Base-by-base conservation (phyloP, 441 rosid genomes). In the Gossypium davidsonii region DNA sequence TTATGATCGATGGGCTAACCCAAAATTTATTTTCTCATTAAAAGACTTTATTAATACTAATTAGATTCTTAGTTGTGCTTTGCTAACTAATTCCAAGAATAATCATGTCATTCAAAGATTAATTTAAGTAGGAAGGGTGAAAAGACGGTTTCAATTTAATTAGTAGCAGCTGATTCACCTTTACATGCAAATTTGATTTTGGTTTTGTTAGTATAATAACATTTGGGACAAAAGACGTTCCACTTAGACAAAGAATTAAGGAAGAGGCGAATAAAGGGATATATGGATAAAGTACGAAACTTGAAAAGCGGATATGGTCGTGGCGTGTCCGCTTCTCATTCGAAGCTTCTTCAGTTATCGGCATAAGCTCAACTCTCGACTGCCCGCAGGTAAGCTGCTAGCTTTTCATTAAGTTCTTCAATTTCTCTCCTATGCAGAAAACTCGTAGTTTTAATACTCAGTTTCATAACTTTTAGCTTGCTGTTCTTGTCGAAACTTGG, bases 251-350 rank as follows among this genome's bases (percentile, higher is more conserved):
- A 56, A 56, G 10, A 21, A 56, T 56, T 49, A 3, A 12, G 53
- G 42, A 37, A 7, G 42, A 37, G 10, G 42, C 42, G 42, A 37
- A n/a, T 12, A 26, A 56, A 15, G 26, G 52, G 52, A 9, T 10
- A 28, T 44, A 34, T 28, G 72, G 56, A 67, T 78, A 37, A 63
- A 37, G 9, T n/a, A 20, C 1, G 23, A 7, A 48, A 74, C 44
- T 11, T 67, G 58, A 67, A 51, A 28, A 28, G 60, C 15, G 78
- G 82, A 80, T 77, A 53, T 62, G 79, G 83, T 73, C 14, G 68
- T 58, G 15, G 48, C 82, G 79, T 83, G 87, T 64, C 85, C 59
- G 58, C 48, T 56, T 63, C 83, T 74, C 81, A 55, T 79, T 80
- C 78, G 76, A 74, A 69, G 79, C 51, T 69, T 68, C 51, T 61